Conservation (phyloP, 164 flowering plant species). For the Dillenia turbinata region DNA sequence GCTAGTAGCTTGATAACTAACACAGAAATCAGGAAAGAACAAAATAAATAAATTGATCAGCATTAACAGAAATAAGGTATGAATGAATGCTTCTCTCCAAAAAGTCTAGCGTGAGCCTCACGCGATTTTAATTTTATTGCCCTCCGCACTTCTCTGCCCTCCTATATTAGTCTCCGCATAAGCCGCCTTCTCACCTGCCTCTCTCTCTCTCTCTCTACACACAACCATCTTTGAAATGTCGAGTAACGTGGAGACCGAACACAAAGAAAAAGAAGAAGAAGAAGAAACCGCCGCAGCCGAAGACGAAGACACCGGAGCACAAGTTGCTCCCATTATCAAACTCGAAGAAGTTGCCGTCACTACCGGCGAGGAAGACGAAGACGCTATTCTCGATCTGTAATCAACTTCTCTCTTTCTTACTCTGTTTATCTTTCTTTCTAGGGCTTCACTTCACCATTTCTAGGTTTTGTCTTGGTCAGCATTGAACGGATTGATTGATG, state of each 20-base stretch:
- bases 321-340: conserved; percentile 10
- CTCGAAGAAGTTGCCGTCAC: conserved; percentile 21
- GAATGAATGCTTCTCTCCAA: no score
- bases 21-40: no score
- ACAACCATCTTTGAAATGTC: conserved; percentile 1
- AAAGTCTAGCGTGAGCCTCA: no score
- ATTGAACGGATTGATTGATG: background rate
- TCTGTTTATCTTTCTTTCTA: background rate
- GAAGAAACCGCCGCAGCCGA: conserved; percentile 4
- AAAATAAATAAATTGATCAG: no score
- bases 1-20: no score
- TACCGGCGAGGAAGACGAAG: conserved; percentile 18
- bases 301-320: conserved; percentile 20
- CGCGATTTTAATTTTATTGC: no score
- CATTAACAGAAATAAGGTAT: no score
- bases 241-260: conserved; percentile 1
- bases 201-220: no score
- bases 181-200: no score
- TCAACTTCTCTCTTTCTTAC: background rate
- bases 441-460: background rate
- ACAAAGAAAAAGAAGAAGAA: conserved; percentile 2
- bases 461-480: background rate
- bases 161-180: no score
- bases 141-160: no score
- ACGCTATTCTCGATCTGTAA: conserved; percentile 29